These are phyloP conservation scores for Amorphotheca resinae DNA, from an alignment of 495 filamentous ascomycete species.

Conservation along the genomic window DNA sequence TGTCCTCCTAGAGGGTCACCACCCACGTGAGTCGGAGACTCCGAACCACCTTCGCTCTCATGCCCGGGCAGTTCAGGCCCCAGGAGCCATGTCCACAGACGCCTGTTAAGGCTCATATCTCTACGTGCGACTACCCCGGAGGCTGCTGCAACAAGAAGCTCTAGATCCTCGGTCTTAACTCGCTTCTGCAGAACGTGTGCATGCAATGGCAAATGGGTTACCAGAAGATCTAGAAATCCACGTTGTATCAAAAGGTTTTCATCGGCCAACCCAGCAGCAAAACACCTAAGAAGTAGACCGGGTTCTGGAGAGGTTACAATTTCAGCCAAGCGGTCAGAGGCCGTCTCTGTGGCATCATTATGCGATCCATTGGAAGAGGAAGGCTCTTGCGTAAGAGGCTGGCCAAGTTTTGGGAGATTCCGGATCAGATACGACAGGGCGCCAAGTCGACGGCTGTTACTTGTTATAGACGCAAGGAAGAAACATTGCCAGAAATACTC, in stretches of 20 bases:
- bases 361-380: conserved; percentile 3
- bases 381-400: conserved; percentile 11
- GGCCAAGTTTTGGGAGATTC: conserved; percentile 61
- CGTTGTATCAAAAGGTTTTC: conserved; percentile 85
- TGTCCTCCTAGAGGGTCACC: conserved; percentile 37
- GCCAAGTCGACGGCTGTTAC: conserved; percentile 67
- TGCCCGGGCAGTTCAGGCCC: conserved; percentile 58
- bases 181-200: conserved; percentile 66
- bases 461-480: conserved; percentile 85
- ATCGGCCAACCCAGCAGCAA: conserved; percentile 79
- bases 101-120: conserved; percentile 92
- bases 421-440: conserved; percentile 75
- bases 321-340: conserved; percentile 39
- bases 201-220: conserved; percentile 82
- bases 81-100: conserved; percentile 93
- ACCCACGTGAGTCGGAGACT: conserved; percentile 16
- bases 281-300: conserved; percentile 77
- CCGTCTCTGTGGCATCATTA: conserved; percentile 16
- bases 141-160: conserved; percentile 70
- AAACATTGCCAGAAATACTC: conserved; percentile 98
- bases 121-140: conserved; percentile 71
- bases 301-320: conserved; percentile 84
- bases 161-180: conserved; percentile 60
- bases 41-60: conserved; percentile 23
- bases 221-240: conserved; percentile 85